Conservation (phyloP, 2,329 filamentous ascomycete species). For the Alternaria atra region DNA sequence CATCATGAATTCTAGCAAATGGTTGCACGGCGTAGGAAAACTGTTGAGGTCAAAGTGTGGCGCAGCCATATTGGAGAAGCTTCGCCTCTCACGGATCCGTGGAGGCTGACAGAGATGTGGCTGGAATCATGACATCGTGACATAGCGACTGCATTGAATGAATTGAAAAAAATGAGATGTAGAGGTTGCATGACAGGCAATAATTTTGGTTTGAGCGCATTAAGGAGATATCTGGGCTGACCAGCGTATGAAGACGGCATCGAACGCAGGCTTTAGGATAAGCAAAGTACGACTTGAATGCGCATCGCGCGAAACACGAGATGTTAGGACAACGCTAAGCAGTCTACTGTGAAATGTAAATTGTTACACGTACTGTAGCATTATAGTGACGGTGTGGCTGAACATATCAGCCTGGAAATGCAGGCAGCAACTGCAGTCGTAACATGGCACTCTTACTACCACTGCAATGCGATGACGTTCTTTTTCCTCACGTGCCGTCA, state of each 20-base stretch:
- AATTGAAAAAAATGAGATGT: background rate
- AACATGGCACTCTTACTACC: background rate
- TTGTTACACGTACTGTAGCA: background rate
- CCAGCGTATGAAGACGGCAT: background rate
- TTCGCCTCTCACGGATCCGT: slow-evolving; percentile 14
- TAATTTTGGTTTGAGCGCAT: background rate
- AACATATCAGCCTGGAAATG: slow-evolving; percentile 9
- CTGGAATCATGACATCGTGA: slow-evolving; percentile 2
- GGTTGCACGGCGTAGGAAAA: background rate
- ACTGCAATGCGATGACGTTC: slow-evolving; percentile 7
- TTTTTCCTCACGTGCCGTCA: background rate
- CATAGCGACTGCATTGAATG: background rate
- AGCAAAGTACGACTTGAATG: background rate
- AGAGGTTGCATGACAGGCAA: background rate
- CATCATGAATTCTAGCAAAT: slow-evolving; percentile 2
- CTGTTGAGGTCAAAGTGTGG: slow-evolving; percentile 22
- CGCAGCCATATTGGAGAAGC: slow-evolving; percentile 13
- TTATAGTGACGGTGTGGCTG: slow-evolving; percentile 8
- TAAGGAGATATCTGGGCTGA: background rate
- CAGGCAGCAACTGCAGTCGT: slow-evolving; percentile 11
- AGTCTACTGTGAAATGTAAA: background rate
- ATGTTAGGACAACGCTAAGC: background rate
- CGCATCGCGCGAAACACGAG: background rate
- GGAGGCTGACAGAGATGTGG: slow-evolving; percentile 11
- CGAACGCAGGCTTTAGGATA: no score